These are phyloP conservation scores for Kluyveromyces marxianus DNA, from an alignment of 1,139 yeast genomes.

Conservation along the genomic window DNA sequence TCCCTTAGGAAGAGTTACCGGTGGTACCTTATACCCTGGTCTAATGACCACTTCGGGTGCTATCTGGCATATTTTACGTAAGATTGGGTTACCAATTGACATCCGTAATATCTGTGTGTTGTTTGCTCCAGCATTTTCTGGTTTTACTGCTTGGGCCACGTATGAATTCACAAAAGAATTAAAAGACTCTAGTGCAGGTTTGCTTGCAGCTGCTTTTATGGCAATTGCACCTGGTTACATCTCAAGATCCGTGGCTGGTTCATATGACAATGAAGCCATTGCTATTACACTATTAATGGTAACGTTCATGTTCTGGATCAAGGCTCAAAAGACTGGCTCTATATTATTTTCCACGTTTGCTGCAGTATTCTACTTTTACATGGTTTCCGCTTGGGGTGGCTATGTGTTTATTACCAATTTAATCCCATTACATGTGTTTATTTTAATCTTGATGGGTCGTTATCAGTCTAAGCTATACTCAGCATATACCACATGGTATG, in stretches of 20 bases:
- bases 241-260: constrained; percentile 96
- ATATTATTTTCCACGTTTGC: constrained; percentile 77
- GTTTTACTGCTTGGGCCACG: constrained; percentile 88
- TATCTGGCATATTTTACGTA: constrained; percentile 67
- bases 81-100: constrained; percentile 75
- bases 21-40: constrained; percentile 98
- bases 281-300: constrained; percentile 95
- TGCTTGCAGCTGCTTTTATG: constrained; percentile 88
- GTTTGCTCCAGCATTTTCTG: constrained; percentile 95
- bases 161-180: constrained; percentile 83
- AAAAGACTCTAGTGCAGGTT: constrained; percentile 85
- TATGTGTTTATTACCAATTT: constrained; percentile 96
- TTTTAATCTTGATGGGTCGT: constrained; percentile 88
- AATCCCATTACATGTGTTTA: constrained; percentile 93
- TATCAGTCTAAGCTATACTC: constrained; percentile 77
- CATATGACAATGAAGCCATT: constrained; percentile 98
- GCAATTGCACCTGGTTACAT: constrained; percentile 99
- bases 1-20: constrained; percentile 97
- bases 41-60: constrained; percentile 94
- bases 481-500: constrained; percentile 94
- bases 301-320: constrained; percentile 93
- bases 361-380: constrained; percentile 87
- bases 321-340: constrained; percentile 85
- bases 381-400: constrained; percentile 99
- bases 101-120: constrained; percentile 93